Evolutionary conservation across 169 alveolate species (phyloP), one percentile per base, ranked within the genome.

Genomic region (Plasmodium knowlesi): DNA sequence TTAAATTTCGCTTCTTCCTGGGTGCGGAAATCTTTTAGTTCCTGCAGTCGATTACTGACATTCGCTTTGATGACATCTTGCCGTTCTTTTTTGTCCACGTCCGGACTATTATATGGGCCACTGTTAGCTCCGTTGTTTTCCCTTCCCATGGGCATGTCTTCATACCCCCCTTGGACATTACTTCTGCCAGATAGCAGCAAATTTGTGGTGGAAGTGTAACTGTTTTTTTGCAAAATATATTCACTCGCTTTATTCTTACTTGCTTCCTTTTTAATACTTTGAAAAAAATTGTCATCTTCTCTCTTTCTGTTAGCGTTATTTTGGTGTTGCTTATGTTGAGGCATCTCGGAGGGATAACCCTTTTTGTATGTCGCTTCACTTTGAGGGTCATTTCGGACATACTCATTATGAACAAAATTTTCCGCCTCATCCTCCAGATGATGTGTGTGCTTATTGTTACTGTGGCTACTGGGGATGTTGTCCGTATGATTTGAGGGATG

Each of bases 1-100:
- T 90, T 82, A 67, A 72, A 85, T 39, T 83, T 90, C 34, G 10
- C 82, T 81, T 90, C 92, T 34, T 90, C 95, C 37, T 90, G 82
- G 67, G 53, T 1, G 73, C 95, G 82, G 37, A 22, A 71, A 14
- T 90, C 92, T 81, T 90, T 80, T 67, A 90, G 57, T 54, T 81
- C 91, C 30, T 90, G 25, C 54, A 90, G 73, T 5, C 95, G 90
- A 19, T 90, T 78, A 50, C 61, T 90, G 39, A 78, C 91, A 34
- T 81, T 81, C 34, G 16, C 30, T 25, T 81, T 61, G 37, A 90
- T 22, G 16, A 43, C 43, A 10, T 90, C 82, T 81, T n/a, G 84
- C 54, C 32, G 57, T 82, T 57, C 71, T n/a, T 76, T 34, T 41
- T 43, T 85, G 67, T 50, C 50, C 54, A n/a, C 46, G 25, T 16